Evolutionary conservation across 75 land plant genomes (phyloP).

Genomic region (Sequoia sempervirens): DNA sequence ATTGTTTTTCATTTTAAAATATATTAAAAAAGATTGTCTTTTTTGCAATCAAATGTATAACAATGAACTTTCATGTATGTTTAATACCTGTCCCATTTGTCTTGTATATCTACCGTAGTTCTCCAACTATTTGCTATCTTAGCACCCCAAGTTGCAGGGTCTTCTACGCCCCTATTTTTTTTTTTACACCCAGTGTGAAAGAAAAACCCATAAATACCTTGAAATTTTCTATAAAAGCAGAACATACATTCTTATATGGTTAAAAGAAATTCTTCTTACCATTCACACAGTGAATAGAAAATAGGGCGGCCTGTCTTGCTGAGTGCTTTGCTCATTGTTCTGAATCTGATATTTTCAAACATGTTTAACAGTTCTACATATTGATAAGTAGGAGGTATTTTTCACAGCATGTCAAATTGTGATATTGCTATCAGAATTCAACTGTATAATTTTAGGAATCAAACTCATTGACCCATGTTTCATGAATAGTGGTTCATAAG

Average conservation of each 20-base stretch:
- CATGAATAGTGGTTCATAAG: no score
- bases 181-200: neutral
- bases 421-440: no score
- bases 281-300: constrained; percentile 91
- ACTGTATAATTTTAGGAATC: no score
- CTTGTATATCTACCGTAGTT: constrained; percentile 69
- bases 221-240: neutral
- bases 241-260: neutral
- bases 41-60: neutral
- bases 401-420: no score
- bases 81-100: constrained; percentile 72
- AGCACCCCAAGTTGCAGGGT: constrained; percentile 47
- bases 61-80: neutral
- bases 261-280: constrained; percentile 18
- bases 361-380: neutral
- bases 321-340: constrained; percentile 71
- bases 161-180: constrained; percentile 23
- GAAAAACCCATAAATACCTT: neutral
- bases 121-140: constrained; percentile 80
- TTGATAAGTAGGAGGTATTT: no score
- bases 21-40: no score
- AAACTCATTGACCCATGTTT: no score
- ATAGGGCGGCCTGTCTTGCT: constrained; percentile 62
- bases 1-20: neutral
- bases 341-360: constrained; percentile 40